These are phyloP conservation scores for Penicillium verhagenii DNA, from an alignment of 495 filamentous ascomycete species.

Conservation along the genomic window DNA sequence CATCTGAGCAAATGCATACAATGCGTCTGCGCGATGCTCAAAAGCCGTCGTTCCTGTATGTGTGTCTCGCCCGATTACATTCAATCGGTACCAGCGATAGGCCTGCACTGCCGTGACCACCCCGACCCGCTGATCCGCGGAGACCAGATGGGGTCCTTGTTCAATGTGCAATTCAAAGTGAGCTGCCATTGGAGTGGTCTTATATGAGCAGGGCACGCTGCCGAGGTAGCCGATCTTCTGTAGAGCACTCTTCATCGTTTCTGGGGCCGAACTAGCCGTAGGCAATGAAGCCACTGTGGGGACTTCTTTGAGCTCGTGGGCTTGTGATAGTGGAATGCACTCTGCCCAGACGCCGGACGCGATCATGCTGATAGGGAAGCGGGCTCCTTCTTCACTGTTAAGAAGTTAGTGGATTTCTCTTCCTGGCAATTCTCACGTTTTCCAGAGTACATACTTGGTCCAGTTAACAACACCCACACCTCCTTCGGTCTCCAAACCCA, in stretches of 20 bases:
- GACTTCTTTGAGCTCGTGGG: conserved; percentile 58
- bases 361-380: conserved; percentile 77
- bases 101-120: conserved; percentile 66
- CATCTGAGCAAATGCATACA: conserved; percentile 66
- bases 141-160: conserved; percentile 71
- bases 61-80: conserved; percentile 62
- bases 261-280: conserved; percentile 45
- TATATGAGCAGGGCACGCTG: conserved; percentile 52
- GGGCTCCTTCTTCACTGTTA: conserved; percentile 68
- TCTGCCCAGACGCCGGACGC: conserved; percentile 77
- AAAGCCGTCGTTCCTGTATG: conserved; percentile 79
- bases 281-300: conserved; percentile 46
- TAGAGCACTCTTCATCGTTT: conserved; percentile 67
- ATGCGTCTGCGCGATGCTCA: conserved; percentile 55
- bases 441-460: conserved; percentile 71
- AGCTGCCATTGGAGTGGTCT: conserved; percentile 67
- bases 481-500: conserved; percentile 66
- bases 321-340: conserved; percentile 59
- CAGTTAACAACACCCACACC: conserved; percentile 75
- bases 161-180: conserved; percentile 87
- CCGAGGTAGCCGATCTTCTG: conserved; percentile 72
- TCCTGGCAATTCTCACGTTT: not conserved
- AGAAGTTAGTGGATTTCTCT: conserved; percentile 10
- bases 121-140: conserved; percentile 60
- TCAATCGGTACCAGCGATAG: conserved; percentile 70